phyloP scores from a whole-genome alignment of 140 eudicot species.

The Anethum foeniculum region DNA sequence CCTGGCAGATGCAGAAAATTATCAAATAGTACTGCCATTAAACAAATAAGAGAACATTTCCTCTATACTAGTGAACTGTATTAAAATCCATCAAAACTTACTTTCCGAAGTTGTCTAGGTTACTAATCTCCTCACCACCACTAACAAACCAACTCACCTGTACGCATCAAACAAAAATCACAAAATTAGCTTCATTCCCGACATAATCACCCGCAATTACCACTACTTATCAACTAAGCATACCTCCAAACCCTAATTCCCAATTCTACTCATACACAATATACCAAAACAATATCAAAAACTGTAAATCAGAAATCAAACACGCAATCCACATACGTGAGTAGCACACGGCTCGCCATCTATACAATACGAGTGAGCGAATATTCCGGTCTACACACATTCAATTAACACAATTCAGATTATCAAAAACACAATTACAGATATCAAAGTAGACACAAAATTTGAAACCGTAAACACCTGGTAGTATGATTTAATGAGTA shows the following conservation, averaged over 20 bases:
- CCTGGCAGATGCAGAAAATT: background rate
- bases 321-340: constrained; percentile 24
- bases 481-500: constrained; percentile 49
- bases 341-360: constrained; percentile 43
- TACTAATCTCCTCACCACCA: background rate
- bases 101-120: constrained; percentile 4
- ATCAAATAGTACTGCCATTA: background rate
- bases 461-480: constrained; percentile 23
- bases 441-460: background rate
- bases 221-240: background rate
- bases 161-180: background rate
- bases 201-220: background rate
- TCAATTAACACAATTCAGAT: constrained; percentile 10
- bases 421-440: background rate
- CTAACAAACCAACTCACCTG: constrained; percentile 20
- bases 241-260: background rate
- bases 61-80: background rate
- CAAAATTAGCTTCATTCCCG: background rate
- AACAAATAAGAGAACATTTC: background rate
- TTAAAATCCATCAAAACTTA: constrained; percentile 12
- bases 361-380: constrained; percentile 50
- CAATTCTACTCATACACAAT: background rate
- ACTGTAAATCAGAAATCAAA: background rate
- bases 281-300: background rate
- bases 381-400: constrained; percentile 39